Evolutionary conservation across 2,329 filamentous ascomycete genomes (phyloP), one percentile per base, ranked within the genome.

Genomic region (Rutstroemia sp.): DNA sequence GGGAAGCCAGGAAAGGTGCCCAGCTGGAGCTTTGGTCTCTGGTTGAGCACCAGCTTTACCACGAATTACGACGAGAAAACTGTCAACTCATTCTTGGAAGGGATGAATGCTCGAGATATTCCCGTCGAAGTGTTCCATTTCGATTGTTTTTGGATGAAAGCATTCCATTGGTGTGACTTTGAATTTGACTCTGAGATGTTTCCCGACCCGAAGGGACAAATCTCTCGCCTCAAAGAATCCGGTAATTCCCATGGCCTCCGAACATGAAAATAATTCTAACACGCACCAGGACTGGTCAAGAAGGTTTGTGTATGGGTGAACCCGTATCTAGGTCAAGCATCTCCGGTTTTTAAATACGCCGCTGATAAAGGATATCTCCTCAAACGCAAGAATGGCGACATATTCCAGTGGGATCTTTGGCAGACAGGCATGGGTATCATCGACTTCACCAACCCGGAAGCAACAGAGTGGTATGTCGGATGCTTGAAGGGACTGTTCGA

Each of bases 11-110:
- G 77, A 38, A 77, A 78, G 55, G 79, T 88, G 2, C 88, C 87
- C 0, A 78, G 79, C 27, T 91, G 87, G 88, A 88, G 84, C 60
- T 90, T 84, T 60, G 87, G 87, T 1, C 75, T 90, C 8, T 90
- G 87, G 87, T 76, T 91, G 19, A 89, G 83, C 55, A 92, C 87
- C 14, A 86, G 76, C 30, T 84, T 84, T 66, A 83, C 80, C 2
- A 84, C 81, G 2, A 76, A 77, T 47, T 84, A 84, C 64, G 78
- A 80, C 51, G 80, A 83, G 65, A 68, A 75, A 50, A 84, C 80
- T 0, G 81, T 84, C 4, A 78, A 73, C 8, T 71, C 73, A 16
- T 83, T 84, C 64, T 72, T 84, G 6, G 78, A 82, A 56, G 79
- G 79, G 2, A 83, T 84, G 76, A 75, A 74, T 44, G 70, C 76